Base-by-base conservation (phyloP, 2,329 filamentous ascomycete genomes). In the Ascocoryne sarcoides region DNA sequence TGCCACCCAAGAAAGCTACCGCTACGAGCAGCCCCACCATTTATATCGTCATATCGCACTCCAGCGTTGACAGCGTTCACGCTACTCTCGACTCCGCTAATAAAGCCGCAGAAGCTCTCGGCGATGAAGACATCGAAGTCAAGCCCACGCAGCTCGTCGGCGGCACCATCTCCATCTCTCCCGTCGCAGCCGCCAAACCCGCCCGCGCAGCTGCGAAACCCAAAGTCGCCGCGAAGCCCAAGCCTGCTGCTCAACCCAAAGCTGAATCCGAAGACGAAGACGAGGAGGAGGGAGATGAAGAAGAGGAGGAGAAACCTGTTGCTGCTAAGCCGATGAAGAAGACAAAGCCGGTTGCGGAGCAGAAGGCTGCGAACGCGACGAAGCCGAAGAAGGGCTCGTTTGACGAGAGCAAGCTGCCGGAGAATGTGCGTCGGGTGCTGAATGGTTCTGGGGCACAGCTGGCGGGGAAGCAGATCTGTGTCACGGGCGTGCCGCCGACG, bases 401-500 rank as follows among this genome's bases (percentile, higher is more conserved):
- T 5, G 34, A 32, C 12, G 45, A 39, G 8, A 28, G 15, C 1
- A 40, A 48, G 14, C 26, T 52, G 2, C 49, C 52, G 0, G 44
- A 45, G 3, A 52, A 51, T 29, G 26, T 49, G 4, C 43, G 50
- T 35, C 15, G 33, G 3, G 32, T 51, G 10, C 28, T 55, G 10
- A 38, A 34, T 1, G 38, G 47, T 2, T 42, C 32, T 10, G 48
- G 51, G 4, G 32, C 16, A 19, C 30, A 37, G 1, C 26, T 55
- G 17, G 29, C 23, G 1, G 49, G 46, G 1, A 39, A 42, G 21
- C 41, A 31, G 2, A 37, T 54, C 10, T 39, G 47, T 5, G 46
- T 55, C 10, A 54, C 50, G 2, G 53, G 53, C 21, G 34, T 51
- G 10, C 50, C 47, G 5, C 50, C 48, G 8, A 49, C 39, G 1